These are phyloP conservation scores for Lactarius vividus DNA, from an alignment of 768 basidiomycete species.

Conservation along the genomic window DNA sequence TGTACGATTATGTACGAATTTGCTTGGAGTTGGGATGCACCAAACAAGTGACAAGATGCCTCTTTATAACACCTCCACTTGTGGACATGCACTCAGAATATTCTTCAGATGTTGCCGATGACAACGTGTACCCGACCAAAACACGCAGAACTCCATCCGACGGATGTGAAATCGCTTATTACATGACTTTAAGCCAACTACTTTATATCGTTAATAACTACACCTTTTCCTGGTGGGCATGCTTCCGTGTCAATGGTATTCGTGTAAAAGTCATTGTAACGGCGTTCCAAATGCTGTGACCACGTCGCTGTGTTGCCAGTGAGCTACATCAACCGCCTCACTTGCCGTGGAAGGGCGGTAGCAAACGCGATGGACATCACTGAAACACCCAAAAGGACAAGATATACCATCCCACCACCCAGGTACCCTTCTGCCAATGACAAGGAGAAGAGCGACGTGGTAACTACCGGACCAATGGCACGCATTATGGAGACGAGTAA, in stretches of 20 bases:
- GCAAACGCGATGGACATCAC: conserved; percentile 32
- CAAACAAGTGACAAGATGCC: not conserved
- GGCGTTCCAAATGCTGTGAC: not conserved
- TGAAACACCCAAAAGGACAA: conserved; percentile 35
- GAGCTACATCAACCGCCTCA: conserved; percentile 20
- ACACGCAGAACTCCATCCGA: not conserved
- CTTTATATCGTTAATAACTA: not conserved
- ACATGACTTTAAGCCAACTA: not conserved
- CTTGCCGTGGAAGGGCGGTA: conserved; percentile 36
- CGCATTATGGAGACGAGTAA: conserved; percentile 40
- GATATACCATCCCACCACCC: conserved; percentile 58
- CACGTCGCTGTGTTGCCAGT: not conserved
- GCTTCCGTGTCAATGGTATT: not conserved
- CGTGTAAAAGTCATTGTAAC: not conserved
- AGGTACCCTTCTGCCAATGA: conserved; percentile 49
- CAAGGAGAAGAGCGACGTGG: conserved; percentile 66
- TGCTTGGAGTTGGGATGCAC: not conserved
- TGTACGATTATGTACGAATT: not conserved
- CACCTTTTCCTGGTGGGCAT: not conserved
- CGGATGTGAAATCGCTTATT: not conserved
- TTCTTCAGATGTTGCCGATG: not conserved
- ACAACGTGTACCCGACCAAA: not conserved
- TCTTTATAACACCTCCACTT: not conserved
- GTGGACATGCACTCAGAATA: not conserved
- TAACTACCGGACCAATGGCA: conserved; percentile 51